These are phyloP conservation scores for Trichoderma parareesei DNA, from an alignment of 495 filamentous ascomycete genomes.

Conservation along the genomic window DNA sequence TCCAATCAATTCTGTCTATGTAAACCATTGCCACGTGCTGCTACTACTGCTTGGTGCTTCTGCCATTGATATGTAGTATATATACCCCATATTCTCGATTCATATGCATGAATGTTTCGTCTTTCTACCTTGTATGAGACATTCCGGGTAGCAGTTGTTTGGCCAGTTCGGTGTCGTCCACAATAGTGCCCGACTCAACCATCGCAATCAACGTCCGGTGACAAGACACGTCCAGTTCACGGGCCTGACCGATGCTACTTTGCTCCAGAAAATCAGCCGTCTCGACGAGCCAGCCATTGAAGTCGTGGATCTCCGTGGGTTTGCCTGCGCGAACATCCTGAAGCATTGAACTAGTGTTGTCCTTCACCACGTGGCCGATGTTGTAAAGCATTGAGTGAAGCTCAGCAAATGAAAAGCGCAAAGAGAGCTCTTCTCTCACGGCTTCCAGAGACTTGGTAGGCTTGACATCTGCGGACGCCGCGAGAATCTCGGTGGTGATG, in stretches of 20 bases:
- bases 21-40: no score
- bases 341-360: conserved; percentile 72
- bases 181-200: conserved; percentile 17
- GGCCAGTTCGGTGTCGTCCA: conserved; percentile 19
- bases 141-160: conserved; percentile 19
- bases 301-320: conserved; percentile 69
- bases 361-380: conserved; percentile 51
- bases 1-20: no score
- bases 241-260: not conserved
- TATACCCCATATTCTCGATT: no score
- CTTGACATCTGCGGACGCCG: not conserved
- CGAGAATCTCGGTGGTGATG: conserved; percentile 21
- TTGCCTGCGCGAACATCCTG: conserved; percentile 60
- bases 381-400: conserved; percentile 21
- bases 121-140: no score
- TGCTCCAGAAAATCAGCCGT: conserved; percentile 22
- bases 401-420: conserved; percentile 19
- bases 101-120: no score
- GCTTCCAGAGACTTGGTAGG: conserved; percentile 25
- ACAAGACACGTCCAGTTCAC: conserved; percentile 15
- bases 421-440: conserved; percentile 43
- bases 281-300: conserved; percentile 74
- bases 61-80: no score
- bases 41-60: no score
- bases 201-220: conserved; percentile 24